Conservation (phyloP, 1,139 yeast species). For the Barnettozyma hawaiiensis region DNA sequence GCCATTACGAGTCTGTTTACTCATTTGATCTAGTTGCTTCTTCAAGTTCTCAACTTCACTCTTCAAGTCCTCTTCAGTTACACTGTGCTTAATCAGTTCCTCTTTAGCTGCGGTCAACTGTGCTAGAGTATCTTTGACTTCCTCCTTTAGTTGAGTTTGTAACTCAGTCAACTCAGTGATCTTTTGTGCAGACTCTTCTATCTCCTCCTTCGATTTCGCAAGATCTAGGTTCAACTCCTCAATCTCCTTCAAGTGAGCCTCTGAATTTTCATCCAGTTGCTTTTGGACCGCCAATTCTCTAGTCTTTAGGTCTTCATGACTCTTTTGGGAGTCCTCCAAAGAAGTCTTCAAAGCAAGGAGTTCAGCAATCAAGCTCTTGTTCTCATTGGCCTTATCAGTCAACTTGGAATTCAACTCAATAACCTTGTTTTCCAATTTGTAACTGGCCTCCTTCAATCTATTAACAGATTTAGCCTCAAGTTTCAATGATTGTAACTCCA, state of each 20-base stretch:
- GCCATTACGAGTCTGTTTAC: slow-evolving; percentile 29
- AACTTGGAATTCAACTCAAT: slow-evolving; percentile 86
- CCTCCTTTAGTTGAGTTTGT: slow-evolving; percentile 58
- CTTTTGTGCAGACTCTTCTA: slow-evolving; percentile 55
- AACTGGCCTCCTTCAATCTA: slow-evolving; percentile 86
- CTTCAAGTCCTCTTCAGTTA: slow-evolving; percentile 66
- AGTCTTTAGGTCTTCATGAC: slow-evolving; percentile 50
- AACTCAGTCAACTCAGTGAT: slow-evolving; percentile 60
- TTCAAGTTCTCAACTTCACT: slow-evolving; percentile 53
- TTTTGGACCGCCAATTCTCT: slow-evolving; percentile 52
- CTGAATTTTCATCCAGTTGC: slow-evolving; percentile 40
- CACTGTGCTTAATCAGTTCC: slow-evolving; percentile 56
- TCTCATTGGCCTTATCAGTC: slow-evolving; percentile 73
- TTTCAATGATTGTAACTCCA: slow-evolving; percentile 57
- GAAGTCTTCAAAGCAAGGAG: slow-evolving; percentile 52
- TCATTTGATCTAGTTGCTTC: slow-evolving; percentile 28
- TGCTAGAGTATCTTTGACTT: slow-evolving; percentile 54
- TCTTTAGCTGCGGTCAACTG: slow-evolving; percentile 60
- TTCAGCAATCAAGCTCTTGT: slow-evolving; percentile 62
- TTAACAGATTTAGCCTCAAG: slow-evolving; percentile 87
- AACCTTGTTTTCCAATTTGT: slow-evolving; percentile 90
- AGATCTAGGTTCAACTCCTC: slow-evolving; percentile 54
- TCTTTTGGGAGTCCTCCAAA: slow-evolving; percentile 52
- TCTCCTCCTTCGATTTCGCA: slow-evolving; percentile 49
- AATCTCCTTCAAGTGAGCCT: slow-evolving; percentile 46